Conservation (phyloP, 345 rosid genomes). For the Eucalyptus lansdowneana region DNA sequence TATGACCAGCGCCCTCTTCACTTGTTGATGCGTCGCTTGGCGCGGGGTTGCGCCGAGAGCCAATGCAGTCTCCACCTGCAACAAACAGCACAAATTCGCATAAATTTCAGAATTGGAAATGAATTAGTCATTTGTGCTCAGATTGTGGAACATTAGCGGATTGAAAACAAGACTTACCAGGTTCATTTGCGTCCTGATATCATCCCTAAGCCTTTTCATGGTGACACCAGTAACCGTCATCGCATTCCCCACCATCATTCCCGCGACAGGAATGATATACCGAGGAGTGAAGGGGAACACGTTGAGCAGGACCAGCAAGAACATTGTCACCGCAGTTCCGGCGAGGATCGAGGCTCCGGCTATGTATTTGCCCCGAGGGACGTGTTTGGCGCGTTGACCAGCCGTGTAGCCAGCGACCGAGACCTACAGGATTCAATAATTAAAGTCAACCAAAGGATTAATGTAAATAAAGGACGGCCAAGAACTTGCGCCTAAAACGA, state of each 20-base stretch:
- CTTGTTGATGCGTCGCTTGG: conserved; percentile 63
- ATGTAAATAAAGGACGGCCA: background rate
- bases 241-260: conserved; percentile 96
- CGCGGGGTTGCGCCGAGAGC: conserved; percentile 85
- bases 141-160: background rate
- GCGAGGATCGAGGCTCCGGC: conserved; percentile 63
- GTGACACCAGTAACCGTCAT: conserved; percentile 94
- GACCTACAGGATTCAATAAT: conserved; percentile 17
- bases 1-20: conserved; percentile 64
- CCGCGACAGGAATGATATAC: conserved; percentile 76
- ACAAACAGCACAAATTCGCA: background rate
- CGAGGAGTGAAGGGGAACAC: conserved; percentile 94
- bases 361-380: conserved; percentile 60
- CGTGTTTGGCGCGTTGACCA: conserved; percentile 72
- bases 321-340: conserved; percentile 66
- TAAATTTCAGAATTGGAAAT: background rate
- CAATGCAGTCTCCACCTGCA: conserved; percentile 81
- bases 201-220: conserved; percentile 82
- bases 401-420: conserved; percentile 85
- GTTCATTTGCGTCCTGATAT: conserved; percentile 61
- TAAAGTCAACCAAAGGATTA: background rate
- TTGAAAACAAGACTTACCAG: conserved; percentile 19
- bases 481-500: background rate
- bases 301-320: conserved; percentile 44
- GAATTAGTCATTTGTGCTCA: background rate